Conservation (phyloP, 495 filamentous ascomycete species). For the Xylaria scruposa region DNA sequence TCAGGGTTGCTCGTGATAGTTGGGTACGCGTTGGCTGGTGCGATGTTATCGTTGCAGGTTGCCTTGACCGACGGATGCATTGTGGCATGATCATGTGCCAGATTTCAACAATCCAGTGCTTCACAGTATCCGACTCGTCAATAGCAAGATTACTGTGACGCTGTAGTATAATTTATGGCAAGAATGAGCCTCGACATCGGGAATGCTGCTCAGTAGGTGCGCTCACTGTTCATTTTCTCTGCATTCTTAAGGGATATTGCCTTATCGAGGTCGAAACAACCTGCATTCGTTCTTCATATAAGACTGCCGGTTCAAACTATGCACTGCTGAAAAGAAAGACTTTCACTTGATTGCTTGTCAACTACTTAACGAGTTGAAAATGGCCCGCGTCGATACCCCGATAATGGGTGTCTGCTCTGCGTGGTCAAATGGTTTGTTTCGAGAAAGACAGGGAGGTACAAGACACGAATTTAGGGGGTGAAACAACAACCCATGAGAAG, state of each 20-base stretch:
- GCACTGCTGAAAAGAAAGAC: neutral
- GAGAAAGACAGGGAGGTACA: slow-evolving; percentile 1
- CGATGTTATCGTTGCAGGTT: slow-evolving; percentile 9
- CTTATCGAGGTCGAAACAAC: neutral
- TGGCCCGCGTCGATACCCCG: slow-evolving; percentile 19
- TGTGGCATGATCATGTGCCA: neutral
- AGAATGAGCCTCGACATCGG: slow-evolving; percentile 1
- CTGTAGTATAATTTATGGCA: neutral
- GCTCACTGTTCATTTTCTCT: neutral
- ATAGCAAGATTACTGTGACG: neutral
- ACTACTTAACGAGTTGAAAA: neutral
- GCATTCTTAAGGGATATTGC: slow-evolving; percentile 15
- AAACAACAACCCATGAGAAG: slow-evolving; percentile 12
- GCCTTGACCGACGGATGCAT: slow-evolving; percentile 6
- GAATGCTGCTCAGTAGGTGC: slow-evolving; percentile 7
- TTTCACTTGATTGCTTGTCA: slow-evolving; percentile 29
- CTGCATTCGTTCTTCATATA: neutral
- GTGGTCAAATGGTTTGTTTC: neutral
- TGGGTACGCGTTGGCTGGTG: slow-evolving; percentile 16
- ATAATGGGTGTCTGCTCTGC: slow-evolving; percentile 28
- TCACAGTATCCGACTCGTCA: neutral
- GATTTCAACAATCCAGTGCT: neutral
- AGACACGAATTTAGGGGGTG: neutral
- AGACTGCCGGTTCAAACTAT: neutral
- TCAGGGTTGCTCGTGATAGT: neutral